These are phyloP conservation scores for Nosema muscidifuracis DNA, from an alignment of 371 early-diverging fungal genomes.

Conservation along the genomic window DNA sequence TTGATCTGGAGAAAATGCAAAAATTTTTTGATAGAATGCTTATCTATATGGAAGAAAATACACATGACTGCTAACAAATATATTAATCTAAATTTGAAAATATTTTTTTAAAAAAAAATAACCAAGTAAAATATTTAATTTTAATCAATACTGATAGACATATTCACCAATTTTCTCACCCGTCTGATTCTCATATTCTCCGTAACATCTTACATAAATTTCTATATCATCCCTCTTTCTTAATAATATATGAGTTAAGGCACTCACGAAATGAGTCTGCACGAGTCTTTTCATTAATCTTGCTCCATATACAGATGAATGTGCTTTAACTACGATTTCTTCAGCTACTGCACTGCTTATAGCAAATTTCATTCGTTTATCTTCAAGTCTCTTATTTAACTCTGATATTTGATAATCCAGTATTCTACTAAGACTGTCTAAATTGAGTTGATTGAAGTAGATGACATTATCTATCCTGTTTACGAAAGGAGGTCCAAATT, in stretches of 20 bases:
- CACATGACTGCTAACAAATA: neutral
- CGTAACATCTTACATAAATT: constrained; percentile 23
- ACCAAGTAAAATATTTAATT: too few relatives aligned
- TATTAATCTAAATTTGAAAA: neutral
- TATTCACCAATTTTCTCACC: constrained; percentile 27
- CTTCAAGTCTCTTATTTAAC: constrained; percentile 68
- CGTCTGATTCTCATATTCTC: constrained; percentile 10
- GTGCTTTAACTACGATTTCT: constrained; percentile 66
- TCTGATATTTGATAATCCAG: constrained; percentile 67
- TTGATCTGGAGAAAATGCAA: constrained; percentile 15
- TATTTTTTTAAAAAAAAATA: too few relatives aligned
- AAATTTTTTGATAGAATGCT: constrained; percentile 1
- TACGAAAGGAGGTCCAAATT: constrained; percentile 75
- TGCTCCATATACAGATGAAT: constrained; percentile 72
- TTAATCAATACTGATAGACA: constrained; percentile 21
- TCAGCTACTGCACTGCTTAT: constrained; percentile 66
- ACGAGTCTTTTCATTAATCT: constrained; percentile 70
- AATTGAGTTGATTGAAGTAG: constrained; percentile 69
- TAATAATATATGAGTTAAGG: constrained; percentile 67
- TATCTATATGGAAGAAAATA: neutral
- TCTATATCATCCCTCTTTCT: constrained; percentile 5
- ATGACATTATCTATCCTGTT: constrained; percentile 75
- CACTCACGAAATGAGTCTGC: constrained; percentile 69
- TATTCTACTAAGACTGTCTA: constrained; percentile 66
- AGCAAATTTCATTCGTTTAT: constrained; percentile 66